Conservation (phyloP, 73 alveolate species). For the Tetrahymena elliotti region DNA sequence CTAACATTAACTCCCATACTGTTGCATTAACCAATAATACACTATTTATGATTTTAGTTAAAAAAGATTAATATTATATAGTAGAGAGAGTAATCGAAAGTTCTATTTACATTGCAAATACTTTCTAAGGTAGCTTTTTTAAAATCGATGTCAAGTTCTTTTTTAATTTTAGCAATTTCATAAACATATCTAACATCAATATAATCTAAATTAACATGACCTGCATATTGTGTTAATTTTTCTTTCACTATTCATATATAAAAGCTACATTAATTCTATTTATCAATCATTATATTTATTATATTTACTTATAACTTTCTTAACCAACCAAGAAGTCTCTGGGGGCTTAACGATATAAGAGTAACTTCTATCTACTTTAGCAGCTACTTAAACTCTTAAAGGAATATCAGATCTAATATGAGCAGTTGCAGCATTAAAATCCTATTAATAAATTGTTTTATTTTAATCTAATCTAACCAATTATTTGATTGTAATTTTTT, state of each 20-base stretch:
- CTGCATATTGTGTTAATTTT: background rate
- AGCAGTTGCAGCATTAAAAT: constrained; percentile 60
- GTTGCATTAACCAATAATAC: background rate
- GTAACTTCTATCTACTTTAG: constrained; percentile 64
- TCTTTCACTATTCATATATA: background rate
- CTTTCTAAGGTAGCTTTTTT: background rate
- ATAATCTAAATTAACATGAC: background rate
- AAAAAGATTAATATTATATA: too few species aligned
- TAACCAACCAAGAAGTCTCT: constrained; percentile 67
- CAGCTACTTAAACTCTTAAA: constrained; percentile 56
- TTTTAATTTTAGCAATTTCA: background rate
- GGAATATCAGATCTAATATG: constrained; percentile 59
- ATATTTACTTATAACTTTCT: constrained; percentile 57
- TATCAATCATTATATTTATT: background rate
- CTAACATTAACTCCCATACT: constrained; percentile 1
- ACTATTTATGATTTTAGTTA: background rate
- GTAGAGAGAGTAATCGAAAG: background rate
- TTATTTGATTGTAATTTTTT: background rate
- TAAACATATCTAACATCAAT: background rate
- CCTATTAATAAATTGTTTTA: background rate
- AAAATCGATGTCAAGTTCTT: background rate
- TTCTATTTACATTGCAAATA: background rate
- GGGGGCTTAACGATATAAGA: constrained; percentile 65
- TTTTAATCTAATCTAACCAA: background rate
- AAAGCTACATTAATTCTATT: background rate